phyloP scores from a whole-genome alignment of 2,329 filamentous ascomycete species.

The Colletotrichum sojae region DNA sequence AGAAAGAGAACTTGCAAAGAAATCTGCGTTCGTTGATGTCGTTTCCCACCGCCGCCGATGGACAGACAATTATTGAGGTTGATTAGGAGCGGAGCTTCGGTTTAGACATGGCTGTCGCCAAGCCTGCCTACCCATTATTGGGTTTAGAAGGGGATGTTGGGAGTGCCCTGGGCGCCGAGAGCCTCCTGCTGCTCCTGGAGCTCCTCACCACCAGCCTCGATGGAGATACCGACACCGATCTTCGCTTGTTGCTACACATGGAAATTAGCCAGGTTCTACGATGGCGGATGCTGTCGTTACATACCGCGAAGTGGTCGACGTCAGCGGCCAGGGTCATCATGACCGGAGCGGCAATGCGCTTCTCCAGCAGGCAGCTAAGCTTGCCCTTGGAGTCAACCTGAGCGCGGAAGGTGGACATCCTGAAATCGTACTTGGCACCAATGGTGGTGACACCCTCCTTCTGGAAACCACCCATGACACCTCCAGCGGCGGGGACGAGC shows the following conservation, averaged over 20 bases:
- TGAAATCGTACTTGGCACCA: constrained; percentile 98
- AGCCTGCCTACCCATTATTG: constrained; percentile 16
- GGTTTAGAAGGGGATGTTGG: constrained; percentile 76
- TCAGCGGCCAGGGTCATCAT: constrained; percentile 96
- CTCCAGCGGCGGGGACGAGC: constrained; percentile 75
- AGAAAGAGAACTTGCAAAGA: constrained; percentile 38
- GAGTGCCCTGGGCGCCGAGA: constrained; percentile 65
- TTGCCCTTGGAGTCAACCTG: constrained; percentile 97
- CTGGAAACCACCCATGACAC: constrained; percentile 82
- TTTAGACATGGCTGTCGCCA: constrained; percentile 20
- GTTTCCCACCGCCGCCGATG: constrained; percentile 34
- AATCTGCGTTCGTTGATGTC: constrained; percentile 32
- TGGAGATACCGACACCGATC: constrained; percentile 92
- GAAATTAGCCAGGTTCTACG: constrained; percentile 46
- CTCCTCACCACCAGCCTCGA: constrained; percentile 88
- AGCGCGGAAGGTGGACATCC: constrained; percentile 93
- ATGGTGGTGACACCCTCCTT: constrained; percentile 93
- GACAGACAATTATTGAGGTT: constrained; percentile 41
- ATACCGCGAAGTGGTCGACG: constrained; percentile 94
- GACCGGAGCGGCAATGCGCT: constrained; percentile 93
- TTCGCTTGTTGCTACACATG: constrained; percentile 86
- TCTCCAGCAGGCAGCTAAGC: constrained; percentile 92
- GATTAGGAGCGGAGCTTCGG: constrained; percentile 45
- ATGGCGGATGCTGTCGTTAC: constrained; percentile 51
- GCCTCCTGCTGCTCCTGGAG: constrained; percentile 87